Evolutionary conservation across 306 rosid genomes (phyloP), one percentile per base, ranked within the genome.

Genomic region (Fragaria nilgerrensis): DNA sequence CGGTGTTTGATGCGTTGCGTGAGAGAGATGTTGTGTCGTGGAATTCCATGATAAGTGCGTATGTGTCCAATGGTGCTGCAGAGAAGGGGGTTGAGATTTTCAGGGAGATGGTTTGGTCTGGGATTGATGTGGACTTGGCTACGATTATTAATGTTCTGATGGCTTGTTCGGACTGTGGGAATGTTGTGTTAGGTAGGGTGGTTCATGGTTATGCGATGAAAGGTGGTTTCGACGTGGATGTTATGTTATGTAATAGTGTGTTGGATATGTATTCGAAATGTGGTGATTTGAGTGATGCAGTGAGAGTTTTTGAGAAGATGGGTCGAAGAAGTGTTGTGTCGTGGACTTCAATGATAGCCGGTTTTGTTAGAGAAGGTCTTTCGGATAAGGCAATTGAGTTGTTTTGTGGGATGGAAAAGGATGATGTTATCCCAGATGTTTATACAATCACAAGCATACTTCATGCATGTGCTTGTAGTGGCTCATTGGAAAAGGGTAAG

Each of bases 21-120:
- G 88, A 83, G 3, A 74, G 89, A 73, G 93, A 93, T 81, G 92
- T 90, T 29, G 83, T 93, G 74, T 84, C 97, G 0, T 90, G 96
- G 96, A 92, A 88, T 83, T 91, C 96, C 5, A 86, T 89, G 97
- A 93, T 93, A 48, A 90, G 91, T 78, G 97, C 92, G 3, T 89
- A 55, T 78, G 89, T 83, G n/a, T 68, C 58, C 69, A 93, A 90
- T 29, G 87, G 84, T 50, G 80, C 78, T 62, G 76, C 87, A 2
- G 76, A 74, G 70, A 85, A 34, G 64, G 96, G 85, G 25, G 58
- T 90, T 11, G 75, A 81, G 52, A 55, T 85, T 80, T 93, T 87
- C 48, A 44, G 62, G 75, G 76, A 82, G 81, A 90, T 93, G 90
- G 29, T 89, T 39, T 12, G 66, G 70, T 72, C 59, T 50, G 71